Base-by-base conservation (phyloP, 2,329 filamentous ascomycete species). In the Leptographium procerum region DNA sequence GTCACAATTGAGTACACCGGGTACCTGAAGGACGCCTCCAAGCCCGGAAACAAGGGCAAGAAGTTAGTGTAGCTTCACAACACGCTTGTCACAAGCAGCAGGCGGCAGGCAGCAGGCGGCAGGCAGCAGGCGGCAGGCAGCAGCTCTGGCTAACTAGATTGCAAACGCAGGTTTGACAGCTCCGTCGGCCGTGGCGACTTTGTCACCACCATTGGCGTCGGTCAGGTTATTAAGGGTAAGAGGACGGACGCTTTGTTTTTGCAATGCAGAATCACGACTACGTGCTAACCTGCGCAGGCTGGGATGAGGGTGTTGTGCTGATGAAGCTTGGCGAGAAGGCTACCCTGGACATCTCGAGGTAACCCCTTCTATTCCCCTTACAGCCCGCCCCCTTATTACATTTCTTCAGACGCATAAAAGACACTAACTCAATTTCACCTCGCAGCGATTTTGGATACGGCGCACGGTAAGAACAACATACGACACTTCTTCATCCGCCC, bases 241-340 rank as follows among this genome's bases (percentile, higher is more conserved):
- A 13, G 26, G 29, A 6, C 16, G 26, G 36, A 10, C 31, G 24
- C 10, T 45, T 2, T 48, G 26, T 1, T 48, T 16, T 22, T 16
- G 19, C 40, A 43, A 43, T 22, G 40, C 16, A 22, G 40, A 43
- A 19, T 43, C 5, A 45, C 13, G 28, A 19, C 36, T 51, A n/a
- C 29, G 26, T 43, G 55, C 47, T 60, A 45, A 51, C 31, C 40
- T 60, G 64, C 53, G 48, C 64, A 91, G 88, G 84, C 65, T 95
- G 83, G 90, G 91, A 90, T 68, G 85, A 96, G 74, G 91, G 87
- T 64, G 91, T 97, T 57, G 75, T 77, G 55, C 77, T 83, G 69
- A 96, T 99, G 92, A 86, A 86, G 70, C 77, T 95, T 60, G 91
- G 92, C 70, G 92, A 97, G 81, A 92, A 89, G 77, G 86, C 90